These are phyloP conservation scores for Rutstroemia sp. DNA, from an alignment of 2,329 filamentous ascomycete genomes.

Conservation along the genomic window DNA sequence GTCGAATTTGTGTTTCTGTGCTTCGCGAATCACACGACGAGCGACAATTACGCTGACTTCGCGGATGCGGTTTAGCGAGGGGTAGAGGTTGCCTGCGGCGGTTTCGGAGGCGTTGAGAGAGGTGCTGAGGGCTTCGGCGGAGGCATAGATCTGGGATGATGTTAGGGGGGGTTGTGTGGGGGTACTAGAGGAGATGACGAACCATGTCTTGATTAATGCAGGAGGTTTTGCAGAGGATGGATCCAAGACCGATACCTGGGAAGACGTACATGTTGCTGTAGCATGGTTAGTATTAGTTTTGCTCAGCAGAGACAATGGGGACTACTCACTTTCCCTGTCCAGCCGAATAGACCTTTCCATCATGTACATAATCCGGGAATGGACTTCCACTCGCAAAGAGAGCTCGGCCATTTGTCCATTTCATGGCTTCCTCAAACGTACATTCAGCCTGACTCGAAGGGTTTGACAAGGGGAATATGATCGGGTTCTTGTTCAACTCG, in stretches of 20 bases:
- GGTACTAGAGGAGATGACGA: background rate
- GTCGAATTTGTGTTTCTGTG: constrained; percentile 60
- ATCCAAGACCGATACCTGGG: constrained; percentile 76
- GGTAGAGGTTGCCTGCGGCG: constrained; percentile 58
- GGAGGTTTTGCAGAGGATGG: constrained; percentile 60
- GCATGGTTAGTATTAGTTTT: constrained; percentile 3
- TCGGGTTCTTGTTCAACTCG: constrained; percentile 59
- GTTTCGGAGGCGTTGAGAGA: constrained; percentile 53
- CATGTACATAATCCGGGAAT: constrained; percentile 62
- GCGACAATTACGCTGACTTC: constrained; percentile 73
- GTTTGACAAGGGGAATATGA: constrained; percentile 76
- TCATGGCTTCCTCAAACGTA: constrained; percentile 64
- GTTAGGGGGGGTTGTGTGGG: background rate
- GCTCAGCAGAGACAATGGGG: background rate
- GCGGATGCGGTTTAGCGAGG: constrained; percentile 66
- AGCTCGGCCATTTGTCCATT: constrained; percentile 70
- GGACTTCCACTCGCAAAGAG: constrained; percentile 80
- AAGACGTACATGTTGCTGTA: constrained; percentile 86
- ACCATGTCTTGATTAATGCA: constrained; percentile 39
- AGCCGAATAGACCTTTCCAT: constrained; percentile 40
- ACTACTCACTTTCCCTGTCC: constrained; percentile 39
- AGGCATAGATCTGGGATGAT: constrained; percentile 63
- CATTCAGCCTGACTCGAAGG: constrained; percentile 79
- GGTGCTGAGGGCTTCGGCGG: constrained; percentile 65
- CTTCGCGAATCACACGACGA: constrained; percentile 62